Base-by-base conservation (phyloP, 352 stramenopile species). In the Globisporangium parvum region DNA sequence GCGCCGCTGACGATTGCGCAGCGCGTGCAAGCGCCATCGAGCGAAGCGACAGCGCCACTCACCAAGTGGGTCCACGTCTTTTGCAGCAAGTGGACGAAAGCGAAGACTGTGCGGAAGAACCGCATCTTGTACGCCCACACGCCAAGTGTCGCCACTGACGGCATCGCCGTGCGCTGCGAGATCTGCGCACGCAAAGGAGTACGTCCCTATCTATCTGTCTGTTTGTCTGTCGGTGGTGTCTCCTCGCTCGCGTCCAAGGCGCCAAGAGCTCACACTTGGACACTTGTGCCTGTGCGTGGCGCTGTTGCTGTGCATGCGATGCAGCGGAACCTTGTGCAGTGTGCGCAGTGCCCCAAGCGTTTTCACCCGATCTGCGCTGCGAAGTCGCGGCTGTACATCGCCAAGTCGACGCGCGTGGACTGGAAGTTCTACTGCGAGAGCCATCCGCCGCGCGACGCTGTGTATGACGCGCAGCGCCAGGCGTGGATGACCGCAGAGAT, bases 401-500 rank as follows among this genome's bases (percentile, higher is more conserved):
- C 73, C 49, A 69, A 77, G 41, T 88, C 73, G 28, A 77, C 66
- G 47, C 85, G 76, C 42, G 60, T 63, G 0, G 80, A 92, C 26
- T 90, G 75, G 77, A 85, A 78, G 56, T 92, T 93, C 55, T 92
- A 82, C 51, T 95, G 85, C 63, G 64, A 76, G 40, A 53, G 51
- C 3, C 85, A 95, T 50, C 67, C 85, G 9, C 85, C 83, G n/a
- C 3, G 39, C 2, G 70, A 76, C 58, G 83, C 83, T 9, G 81
- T 75, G 6, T 95, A 82, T 57, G 85, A 95, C 62, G 65, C 75
- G 18, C 71, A 70, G 12, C 80, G 71, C 0, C 81, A 93, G 51
- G 71, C 78, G 8, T 95, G 85, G 85, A 75, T 93, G 47, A 95
- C 80, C 0, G 64, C 74, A 10, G 80, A 92, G 47, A 89, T 87